Conservation (phyloP, 1,139 yeast genomes). For the Chernovozyma aurita region DNA sequence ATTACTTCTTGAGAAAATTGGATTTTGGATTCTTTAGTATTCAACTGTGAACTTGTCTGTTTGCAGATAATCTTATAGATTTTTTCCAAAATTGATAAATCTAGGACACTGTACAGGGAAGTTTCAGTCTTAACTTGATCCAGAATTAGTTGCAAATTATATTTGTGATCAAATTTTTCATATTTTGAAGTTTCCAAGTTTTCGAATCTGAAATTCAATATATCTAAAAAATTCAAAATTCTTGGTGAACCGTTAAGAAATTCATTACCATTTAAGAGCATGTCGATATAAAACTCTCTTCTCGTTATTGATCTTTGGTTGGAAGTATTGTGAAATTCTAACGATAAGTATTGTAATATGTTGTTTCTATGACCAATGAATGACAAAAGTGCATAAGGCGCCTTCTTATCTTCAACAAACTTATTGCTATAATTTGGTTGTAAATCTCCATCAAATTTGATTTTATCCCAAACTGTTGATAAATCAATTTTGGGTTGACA, state of each 20-base stretch:
- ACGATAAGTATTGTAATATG: conserved; percentile 62
- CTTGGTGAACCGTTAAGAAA: conserved; percentile 54
- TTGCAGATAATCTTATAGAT: conserved; percentile 22
- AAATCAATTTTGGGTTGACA: conserved; percentile 52
- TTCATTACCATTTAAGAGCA: conserved; percentile 47
- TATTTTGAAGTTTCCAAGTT: conserved; percentile 34
- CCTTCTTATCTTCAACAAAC: conserved; percentile 24
- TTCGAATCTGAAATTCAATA: conserved; percentile 52
- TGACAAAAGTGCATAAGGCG: conserved; percentile 53
- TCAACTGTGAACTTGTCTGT: conserved; percentile 14
- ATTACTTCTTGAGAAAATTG: conserved; percentile 24
- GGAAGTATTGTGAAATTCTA: conserved; percentile 66
- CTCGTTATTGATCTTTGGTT: conserved; percentile 48
- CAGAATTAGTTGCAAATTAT: conserved; percentile 25
- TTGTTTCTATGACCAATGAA: conserved; percentile 61
- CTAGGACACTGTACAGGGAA: conserved; percentile 13
- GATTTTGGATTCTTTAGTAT: conserved; percentile 17
- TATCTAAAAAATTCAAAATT: conserved; percentile 64
- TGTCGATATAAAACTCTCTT: conserved; percentile 48
- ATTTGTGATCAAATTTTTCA: conserved; percentile 36
- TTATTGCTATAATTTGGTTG: conserved; percentile 17
- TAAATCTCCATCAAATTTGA: conserved; percentile 38
- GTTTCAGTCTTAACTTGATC: conserved; percentile 18
- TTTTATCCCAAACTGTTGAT: conserved; percentile 45
- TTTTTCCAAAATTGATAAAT: conserved; percentile 20